phyloP scores from a whole-genome alignment of 305 asterid genomes.

The Ilex paraguariensis region DNA sequence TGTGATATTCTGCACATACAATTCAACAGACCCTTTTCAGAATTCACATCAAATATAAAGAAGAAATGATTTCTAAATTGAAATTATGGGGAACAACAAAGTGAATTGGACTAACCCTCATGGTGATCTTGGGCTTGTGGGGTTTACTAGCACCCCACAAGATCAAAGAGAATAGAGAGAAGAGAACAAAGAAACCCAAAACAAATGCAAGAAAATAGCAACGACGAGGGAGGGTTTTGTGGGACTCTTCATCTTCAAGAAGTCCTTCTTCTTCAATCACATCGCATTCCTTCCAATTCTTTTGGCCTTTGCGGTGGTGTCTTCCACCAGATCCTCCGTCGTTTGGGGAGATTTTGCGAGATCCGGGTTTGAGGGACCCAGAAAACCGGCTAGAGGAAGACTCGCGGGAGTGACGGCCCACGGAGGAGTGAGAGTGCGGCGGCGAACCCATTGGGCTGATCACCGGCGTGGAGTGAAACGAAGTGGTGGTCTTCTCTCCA shows the following conservation, averaged over 20 bases:
- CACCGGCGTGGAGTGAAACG: slow-evolving; percentile 79
- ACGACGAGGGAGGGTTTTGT: slow-evolving; percentile 47
- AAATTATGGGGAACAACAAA: not conserved
- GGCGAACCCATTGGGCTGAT: slow-evolving; percentile 81
- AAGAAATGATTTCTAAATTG: too few species aligned
- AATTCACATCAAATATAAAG: too few species aligned
- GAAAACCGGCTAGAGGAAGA: slow-evolving; percentile 85
- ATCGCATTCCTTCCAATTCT: slow-evolving; percentile 58
- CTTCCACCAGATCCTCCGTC: slow-evolving; percentile 53
- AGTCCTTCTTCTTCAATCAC: slow-evolving; percentile 88
- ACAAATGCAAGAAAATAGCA: slow-evolving; percentile 71
- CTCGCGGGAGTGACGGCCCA: slow-evolving; percentile 89
- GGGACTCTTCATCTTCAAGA: slow-evolving; percentile 48
- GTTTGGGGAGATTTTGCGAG: slow-evolving; percentile 65
- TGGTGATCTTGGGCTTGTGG: slow-evolving; percentile 53
- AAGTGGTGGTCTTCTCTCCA: slow-evolving; percentile 76
- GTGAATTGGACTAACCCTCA: slow-evolving; percentile 42
- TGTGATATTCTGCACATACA: slow-evolving; percentile 24
- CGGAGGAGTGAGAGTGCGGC: slow-evolving; percentile 79
- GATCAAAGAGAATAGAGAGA: slow-evolving; percentile 61
- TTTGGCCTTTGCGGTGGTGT: slow-evolving; percentile 31
- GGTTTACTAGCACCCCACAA: slow-evolving; percentile 62
- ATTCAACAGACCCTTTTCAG: not conserved
- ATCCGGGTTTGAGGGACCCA: slow-evolving; percentile 87
- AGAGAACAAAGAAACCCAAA: slow-evolving; percentile 51